Percentiles rank a stretch among this genome's conserved stretches.
These are phyloP conservation scores for Boletus coccyginus DNA, from an alignment of 768 basidiomycete genomes.

Conservation along the genomic window DNA sequence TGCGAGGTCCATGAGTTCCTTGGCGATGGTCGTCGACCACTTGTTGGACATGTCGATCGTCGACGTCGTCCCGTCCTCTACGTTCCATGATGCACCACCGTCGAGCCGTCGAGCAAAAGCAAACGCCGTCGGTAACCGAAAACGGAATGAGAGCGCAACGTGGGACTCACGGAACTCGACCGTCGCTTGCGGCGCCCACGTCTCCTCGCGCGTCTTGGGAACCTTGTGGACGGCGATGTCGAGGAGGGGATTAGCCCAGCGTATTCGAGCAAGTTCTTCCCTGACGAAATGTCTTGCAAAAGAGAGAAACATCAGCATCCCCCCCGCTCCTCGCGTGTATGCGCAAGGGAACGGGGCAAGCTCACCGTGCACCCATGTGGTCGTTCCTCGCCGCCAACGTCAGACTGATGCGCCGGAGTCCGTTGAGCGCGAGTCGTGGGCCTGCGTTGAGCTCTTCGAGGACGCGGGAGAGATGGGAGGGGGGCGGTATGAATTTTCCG, in stretches of 20 bases:
- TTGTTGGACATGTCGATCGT: slow-evolving; percentile 60
- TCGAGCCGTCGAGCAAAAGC: too few relatives aligned
- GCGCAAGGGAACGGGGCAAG: neutral
- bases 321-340: neutral
- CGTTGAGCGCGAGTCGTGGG: slow-evolving; percentile 49
- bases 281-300: slow-evolving; percentile 72
- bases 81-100: too few relatives aligned
- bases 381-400: slow-evolving; percentile 61
- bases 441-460: slow-evolving; percentile 47
- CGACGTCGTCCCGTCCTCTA: slow-evolving; percentile 48
- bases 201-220: slow-evolving; percentile 50
- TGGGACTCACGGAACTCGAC: slow-evolving; percentile 60
- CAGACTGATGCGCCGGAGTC: slow-evolving; percentile 52
- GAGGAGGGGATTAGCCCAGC: slow-evolving; percentile 68
- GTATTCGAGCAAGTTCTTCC: slow-evolving; percentile 75
- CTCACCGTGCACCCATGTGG: slow-evolving; percentile 74
- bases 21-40: slow-evolving; percentile 64
- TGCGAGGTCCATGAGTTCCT: slow-evolving; percentile 67
- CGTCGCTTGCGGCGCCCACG: slow-evolving; percentile 59
- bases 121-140: too few relatives aligned
- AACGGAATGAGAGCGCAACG: neutral
- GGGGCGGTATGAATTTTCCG: slow-evolving; percentile 38
- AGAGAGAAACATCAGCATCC: neutral
- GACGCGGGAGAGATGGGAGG: slow-evolving; percentile 55
- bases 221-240: slow-evolving; percentile 57